Evolutionary conservation across 345 rosid genomes (phyloP).

Genomic region (Gossypium longicalyx): DNA sequence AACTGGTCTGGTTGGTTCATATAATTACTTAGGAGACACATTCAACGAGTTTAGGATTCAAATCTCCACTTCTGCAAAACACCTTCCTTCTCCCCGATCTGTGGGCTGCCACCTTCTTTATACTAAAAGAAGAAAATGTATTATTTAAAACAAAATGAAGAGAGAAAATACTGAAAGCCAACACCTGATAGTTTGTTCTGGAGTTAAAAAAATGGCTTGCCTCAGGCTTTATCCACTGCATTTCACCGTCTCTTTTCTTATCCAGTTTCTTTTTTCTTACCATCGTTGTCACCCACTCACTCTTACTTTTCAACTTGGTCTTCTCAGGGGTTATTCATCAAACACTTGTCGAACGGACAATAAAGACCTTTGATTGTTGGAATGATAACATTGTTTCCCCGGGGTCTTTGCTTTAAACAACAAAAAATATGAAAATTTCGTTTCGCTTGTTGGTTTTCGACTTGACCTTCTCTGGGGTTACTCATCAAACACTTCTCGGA

Average conservation of each 20-base stretch:
- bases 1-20: too few species aligned
- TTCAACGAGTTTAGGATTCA: too few species aligned
- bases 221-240: background rate
- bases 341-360: background rate
- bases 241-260: background rate
- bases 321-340: background rate
- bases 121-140: too few species aligned
- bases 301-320: background rate
- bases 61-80: too few species aligned
- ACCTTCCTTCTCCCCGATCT: too few species aligned
- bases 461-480: background rate
- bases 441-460: background rate
- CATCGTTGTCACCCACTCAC: background rate
- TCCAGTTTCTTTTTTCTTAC: background rate
- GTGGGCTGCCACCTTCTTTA: too few species aligned
- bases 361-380: background rate
- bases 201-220: background rate
- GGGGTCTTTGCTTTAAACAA: background rate
- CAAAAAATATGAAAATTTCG: background rate
- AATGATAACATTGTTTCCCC: background rate
- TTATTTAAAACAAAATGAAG: too few species aligned
- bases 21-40: too few species aligned
- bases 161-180: too few species aligned
- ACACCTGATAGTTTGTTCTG: too few species aligned
- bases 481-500: background rate